Evolutionary conservation across 805 yeast genomes (phyloP).

Genomic region (Maudiozyma serrabonitensis): DNA sequence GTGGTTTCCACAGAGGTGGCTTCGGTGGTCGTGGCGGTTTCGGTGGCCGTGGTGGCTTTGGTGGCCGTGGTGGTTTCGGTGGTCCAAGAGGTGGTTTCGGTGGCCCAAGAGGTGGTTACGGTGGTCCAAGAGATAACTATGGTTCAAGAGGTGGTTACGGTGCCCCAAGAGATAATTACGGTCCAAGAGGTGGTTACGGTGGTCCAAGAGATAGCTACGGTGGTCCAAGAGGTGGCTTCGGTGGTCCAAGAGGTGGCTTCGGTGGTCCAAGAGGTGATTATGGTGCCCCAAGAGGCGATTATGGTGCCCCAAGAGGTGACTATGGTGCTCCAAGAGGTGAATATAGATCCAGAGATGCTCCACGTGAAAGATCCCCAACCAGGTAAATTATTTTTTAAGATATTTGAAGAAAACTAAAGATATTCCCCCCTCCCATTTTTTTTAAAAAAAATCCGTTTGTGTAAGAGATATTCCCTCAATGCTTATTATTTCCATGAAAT

Average conservation of each 20-base stretch:
- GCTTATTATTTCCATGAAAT: no score
- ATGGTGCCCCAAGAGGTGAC: constrained; percentile 21
- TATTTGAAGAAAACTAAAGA: not conserved
- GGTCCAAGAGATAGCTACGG: constrained; percentile 30
- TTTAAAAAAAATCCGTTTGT: no score
- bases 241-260: constrained; percentile 32
- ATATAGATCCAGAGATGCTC: constrained; percentile 31
- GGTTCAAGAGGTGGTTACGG: constrained; percentile 35
- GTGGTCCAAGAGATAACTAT: constrained; percentile 23
- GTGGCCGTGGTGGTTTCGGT: constrained; percentile 36
- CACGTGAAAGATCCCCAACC: constrained; percentile 68
- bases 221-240: constrained; percentile 37
- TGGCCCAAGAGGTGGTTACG: constrained; percentile 40
- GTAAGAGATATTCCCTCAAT: no score
- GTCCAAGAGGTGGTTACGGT: constrained; percentile 32
- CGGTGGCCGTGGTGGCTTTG: constrained; percentile 36
- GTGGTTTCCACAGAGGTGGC: constrained; percentile 27
- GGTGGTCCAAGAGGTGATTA: constrained; percentile 34
- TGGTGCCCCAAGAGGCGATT: not conserved
- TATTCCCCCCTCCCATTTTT: not conserved
- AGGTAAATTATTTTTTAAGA: constrained; percentile 36
- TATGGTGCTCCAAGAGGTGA: constrained; percentile 28
- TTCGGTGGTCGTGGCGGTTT: constrained; percentile 37
- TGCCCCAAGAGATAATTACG: constrained; percentile 36
- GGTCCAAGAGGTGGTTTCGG: constrained; percentile 35